Evolutionary conservation across 441 rosid genomes (phyloP), one percentile per base, ranked within the genome.

Genomic region (Gossypium davidsonii): DNA sequence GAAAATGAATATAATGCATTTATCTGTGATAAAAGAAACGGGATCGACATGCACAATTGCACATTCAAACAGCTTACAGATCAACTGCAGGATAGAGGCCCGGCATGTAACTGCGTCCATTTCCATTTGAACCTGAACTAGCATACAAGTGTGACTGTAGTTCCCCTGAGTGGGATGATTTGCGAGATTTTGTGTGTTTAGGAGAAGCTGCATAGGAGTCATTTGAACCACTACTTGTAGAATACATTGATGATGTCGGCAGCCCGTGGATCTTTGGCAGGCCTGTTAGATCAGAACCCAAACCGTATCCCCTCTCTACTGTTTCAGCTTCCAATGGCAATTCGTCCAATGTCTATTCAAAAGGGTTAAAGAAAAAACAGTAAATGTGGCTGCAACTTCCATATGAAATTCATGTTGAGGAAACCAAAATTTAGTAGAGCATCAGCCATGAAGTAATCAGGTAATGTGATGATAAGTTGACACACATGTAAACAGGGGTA

Each of bases 301-400:
- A 26, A 74, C 80, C 81, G 82, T 86, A 89, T 69, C 97, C 99
- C 78, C 89, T 90, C 86, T 95, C 97, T 5, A 92, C 90, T 21
- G 97, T 73, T 75, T 93, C 96, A 72, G 97, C 97, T 82, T 93
- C 99, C 83, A 93, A 66, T 6, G 99, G 99, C 81, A 96, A 81
- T 81, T 96, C 97, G 64, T 93, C 99, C 91, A 96, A 76, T 59
- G 97, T 93, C 99, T 96, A 82, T 56, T 15, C 10, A 17, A 61
- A 61, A 60, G 8, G 15, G 52, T 28, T 26, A 67, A 73, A 70
- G 61, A 56, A 65, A 56, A 28, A 28, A 1, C 1, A 9, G 20
- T 52, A 28, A 68, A 68, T 52, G 1, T 31, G 42, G n/a, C 28
- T 11, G 21, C 20, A 23, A 23, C 56, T 23, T 46, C 31, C 51